Percentiles rank a stretch among this genome's conserved stretches.
These are phyloP conservation scores for Aspergillus heteromorphus DNA, from an alignment of 495 filamentous ascomycete genomes.

Conservation along the genomic window DNA sequence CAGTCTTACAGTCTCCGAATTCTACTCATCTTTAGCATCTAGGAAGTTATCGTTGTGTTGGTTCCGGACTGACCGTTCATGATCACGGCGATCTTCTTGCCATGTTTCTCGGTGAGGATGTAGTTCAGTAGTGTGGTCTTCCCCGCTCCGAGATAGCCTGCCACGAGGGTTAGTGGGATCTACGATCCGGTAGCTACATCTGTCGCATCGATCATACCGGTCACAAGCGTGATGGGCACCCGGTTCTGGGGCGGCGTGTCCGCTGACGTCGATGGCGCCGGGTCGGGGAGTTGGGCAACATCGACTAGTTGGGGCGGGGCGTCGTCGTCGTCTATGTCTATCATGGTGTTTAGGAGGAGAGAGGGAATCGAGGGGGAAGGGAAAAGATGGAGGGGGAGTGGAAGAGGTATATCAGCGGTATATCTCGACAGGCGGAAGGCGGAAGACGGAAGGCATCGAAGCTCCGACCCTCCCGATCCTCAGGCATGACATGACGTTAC, in stretches of 20 bases:
- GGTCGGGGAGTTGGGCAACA: slow-evolving; percentile 30
- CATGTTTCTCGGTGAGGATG: slow-evolving; percentile 87
- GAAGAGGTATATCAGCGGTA: no score
- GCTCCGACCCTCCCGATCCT: slow-evolving; percentile 16
- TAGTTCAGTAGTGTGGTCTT: slow-evolving; percentile 97
- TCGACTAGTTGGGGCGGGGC: slow-evolving; percentile 69
- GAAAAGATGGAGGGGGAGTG: background rate
- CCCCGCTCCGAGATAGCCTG: slow-evolving; percentile 84
- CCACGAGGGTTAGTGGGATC: background rate
- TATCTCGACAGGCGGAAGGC: no score
- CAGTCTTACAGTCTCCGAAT: slow-evolving; percentile 81
- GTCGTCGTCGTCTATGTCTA: slow-evolving; percentile 64
- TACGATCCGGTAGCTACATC: background rate
- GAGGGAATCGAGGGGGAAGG: background rate
- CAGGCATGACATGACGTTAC: slow-evolving; percentile 39
- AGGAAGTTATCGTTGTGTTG: background rate
- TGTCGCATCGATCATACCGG: slow-evolving; percentile 48
- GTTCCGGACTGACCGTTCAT: slow-evolving; percentile 65
- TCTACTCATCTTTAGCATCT: slow-evolving; percentile 45
- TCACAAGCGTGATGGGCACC: slow-evolving; percentile 94
- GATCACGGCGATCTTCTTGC: slow-evolving; percentile 96
- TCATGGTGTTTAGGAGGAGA: background rate
- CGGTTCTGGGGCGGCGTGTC: slow-evolving; percentile 44
- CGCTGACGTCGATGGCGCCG: slow-evolving; percentile 26
- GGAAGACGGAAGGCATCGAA: background rate